phyloP scores from a whole-genome alignment of 1,139 yeast genomes.

The Suhomyces bokatorum region DNA sequence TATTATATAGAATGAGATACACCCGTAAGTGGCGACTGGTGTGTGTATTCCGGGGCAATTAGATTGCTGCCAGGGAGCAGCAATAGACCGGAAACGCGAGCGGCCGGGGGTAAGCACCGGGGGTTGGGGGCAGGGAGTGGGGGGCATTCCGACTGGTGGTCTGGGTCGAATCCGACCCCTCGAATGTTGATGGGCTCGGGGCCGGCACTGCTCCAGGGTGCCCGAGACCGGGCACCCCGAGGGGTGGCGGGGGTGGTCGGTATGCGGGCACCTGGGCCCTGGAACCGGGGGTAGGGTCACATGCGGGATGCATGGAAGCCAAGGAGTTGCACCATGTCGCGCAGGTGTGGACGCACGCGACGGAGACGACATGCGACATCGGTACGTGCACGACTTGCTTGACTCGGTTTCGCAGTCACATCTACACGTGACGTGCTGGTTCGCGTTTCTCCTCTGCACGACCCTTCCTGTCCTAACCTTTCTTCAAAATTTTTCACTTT shows the following conservation, averaged over 20 bases:
- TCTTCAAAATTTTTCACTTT: constrained; percentile 14
- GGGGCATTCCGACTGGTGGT: not conserved
- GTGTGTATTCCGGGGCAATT: not conserved
- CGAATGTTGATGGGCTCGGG: no score
- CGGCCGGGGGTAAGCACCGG: not conserved
- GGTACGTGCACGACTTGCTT: not conserved
- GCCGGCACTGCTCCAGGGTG: no score
- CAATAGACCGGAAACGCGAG: not conserved
- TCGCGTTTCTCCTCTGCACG: not conserved
- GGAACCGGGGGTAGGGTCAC: not conserved
- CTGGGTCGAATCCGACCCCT: no score
- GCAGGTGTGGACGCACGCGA: no score
- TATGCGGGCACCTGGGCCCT: not conserved
- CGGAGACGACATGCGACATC: no score
- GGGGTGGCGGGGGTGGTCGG: not conserved
- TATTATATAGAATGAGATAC: not conserved
- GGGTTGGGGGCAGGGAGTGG: not conserved
- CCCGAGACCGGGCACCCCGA: no score
- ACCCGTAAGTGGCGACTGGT: not conserved
- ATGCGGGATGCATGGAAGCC: not conserved
- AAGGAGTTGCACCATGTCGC: not conserved
- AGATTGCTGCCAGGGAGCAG: not conserved
- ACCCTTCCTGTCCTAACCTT: not conserved
- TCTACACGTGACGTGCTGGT: not conserved
- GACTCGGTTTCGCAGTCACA: constrained; percentile 1